Conservation (phyloP, 1,139 yeast species). For the Lodderomyces beijingensis region DNA sequence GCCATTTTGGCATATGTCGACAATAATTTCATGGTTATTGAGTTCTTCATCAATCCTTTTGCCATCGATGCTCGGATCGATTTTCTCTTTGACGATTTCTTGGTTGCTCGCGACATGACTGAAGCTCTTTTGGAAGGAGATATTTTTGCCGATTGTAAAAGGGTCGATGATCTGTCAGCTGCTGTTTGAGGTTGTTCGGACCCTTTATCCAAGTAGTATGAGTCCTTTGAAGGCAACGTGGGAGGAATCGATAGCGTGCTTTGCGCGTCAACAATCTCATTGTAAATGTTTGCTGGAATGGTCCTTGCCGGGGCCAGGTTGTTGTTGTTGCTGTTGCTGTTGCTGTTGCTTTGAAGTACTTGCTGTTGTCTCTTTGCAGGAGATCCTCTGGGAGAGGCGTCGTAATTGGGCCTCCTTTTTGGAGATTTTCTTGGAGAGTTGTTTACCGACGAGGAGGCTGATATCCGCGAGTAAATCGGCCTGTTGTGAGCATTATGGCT, state of each 20-base stretch:
- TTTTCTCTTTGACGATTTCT: conserved; percentile 34
- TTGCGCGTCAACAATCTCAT: conserved; percentile 43
- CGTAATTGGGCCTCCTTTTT: conserved; percentile 11
- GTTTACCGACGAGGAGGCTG: conserved; percentile 25
- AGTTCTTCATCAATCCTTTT: conserved; percentile 55
- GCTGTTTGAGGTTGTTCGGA: neutral
- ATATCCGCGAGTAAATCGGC: conserved; percentile 16
- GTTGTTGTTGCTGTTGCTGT: conserved; percentile 31
- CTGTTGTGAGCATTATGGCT: conserved; percentile 1
- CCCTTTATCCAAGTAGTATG: conserved; percentile 7
- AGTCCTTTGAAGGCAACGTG: conserved; percentile 39
- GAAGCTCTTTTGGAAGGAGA: conserved; percentile 30
- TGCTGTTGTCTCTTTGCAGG: conserved; percentile 7
- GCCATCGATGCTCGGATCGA: conserved; percentile 41
- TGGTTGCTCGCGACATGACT: conserved; percentile 16
- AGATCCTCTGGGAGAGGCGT: conserved; percentile 18
- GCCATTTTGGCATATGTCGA: conserved; percentile 70
- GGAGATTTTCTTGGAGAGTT: conserved; percentile 26
- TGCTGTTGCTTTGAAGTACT: conserved; percentile 6
- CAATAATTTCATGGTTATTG: conserved; percentile 64
- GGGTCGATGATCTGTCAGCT: conserved; percentile 22
- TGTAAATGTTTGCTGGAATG: conserved; percentile 42
- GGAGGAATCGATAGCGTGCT: conserved; percentile 18
- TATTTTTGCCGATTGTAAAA: conserved; percentile 30
- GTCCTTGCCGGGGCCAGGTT: no score